Percentiles rank a stretch among this genome's conserved stretches.
Evolutionary conservation across 1,284 basidiomycete genomes (phyloP).

Genomic region (Microbotryomycetes sp.): DNA sequence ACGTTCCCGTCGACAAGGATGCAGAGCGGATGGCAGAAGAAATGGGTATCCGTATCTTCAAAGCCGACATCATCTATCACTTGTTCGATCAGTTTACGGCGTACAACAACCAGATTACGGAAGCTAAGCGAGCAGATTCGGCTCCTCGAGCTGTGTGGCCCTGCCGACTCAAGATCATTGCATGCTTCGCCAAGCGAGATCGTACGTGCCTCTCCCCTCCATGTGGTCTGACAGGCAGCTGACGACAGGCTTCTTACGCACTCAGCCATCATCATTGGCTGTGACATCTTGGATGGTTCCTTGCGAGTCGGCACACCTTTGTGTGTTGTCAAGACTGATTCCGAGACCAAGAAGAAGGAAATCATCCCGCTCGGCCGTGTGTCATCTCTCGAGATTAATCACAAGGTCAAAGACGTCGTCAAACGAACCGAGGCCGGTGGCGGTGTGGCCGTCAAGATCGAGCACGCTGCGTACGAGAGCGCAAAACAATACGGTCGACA

Average conservation of each 20-base stretch:
- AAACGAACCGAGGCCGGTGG: constrained; percentile 89
- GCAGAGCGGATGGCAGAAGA: constrained; percentile 87
- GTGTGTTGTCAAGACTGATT: constrained; percentile 85
- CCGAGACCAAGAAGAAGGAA: constrained; percentile 79
- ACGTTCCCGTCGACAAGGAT: constrained; percentile 84
- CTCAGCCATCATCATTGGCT: constrained; percentile 71
- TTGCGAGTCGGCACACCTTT: constrained; percentile 92
- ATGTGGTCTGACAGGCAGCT: background rate
- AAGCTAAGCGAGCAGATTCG: constrained; percentile 86
- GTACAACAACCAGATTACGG: constrained; percentile 89
- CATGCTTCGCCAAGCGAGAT: constrained; percentile 91
- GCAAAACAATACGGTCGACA: constrained; percentile 77
- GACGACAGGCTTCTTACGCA: no score
- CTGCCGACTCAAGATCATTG: constrained; percentile 84
- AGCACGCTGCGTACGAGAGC: constrained; percentile 91
- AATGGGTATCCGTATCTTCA: constrained; percentile 88
- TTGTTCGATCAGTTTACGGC: constrained; percentile 94
- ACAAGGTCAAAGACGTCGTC: constrained; percentile 57
- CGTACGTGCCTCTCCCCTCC: constrained; percentile 46
- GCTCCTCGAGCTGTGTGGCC: constrained; percentile 97
- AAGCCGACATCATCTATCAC: constrained; percentile 98
- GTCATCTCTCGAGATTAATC: constrained; percentile 87
- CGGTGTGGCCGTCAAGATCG: constrained; percentile 97
- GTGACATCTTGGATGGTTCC: constrained; percentile 86
- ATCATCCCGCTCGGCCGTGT: constrained; percentile 79